Conservation (phyloP, 2,329 filamentous ascomycete genomes). For the Elsinoe batatas region DNA sequence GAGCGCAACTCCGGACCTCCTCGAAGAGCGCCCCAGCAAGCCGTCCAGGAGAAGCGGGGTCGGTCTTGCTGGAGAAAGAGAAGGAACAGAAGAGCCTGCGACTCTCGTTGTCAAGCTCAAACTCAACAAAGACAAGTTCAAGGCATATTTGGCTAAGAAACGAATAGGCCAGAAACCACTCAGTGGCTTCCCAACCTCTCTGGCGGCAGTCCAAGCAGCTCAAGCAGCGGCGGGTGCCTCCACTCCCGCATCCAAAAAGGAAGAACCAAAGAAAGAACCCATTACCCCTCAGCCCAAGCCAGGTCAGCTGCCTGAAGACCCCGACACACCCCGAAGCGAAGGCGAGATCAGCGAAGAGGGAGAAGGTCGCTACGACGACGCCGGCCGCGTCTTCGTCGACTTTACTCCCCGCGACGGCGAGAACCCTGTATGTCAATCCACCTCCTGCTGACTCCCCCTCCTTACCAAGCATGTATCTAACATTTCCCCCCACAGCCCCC, state of each 20-base stretch:
- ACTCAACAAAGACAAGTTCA: slow-evolving; percentile 61
- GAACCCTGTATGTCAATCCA: slow-evolving; percentile 48
- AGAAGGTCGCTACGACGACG: slow-evolving; percentile 21
- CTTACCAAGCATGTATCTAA: not conserved
- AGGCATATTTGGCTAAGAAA: slow-evolving; percentile 51
- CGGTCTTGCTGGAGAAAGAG: slow-evolving; percentile 55
- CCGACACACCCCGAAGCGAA: not conserved
- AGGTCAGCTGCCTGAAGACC: not conserved
- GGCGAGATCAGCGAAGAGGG: slow-evolving; percentile 7
- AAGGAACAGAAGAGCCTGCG: slow-evolving; percentile 77
- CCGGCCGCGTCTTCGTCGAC: slow-evolving; percentile 57
- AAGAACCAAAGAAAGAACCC: not conserved
- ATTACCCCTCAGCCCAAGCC: not conserved
- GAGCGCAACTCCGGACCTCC: slow-evolving; percentile 74
- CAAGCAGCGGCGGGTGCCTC: slow-evolving; percentile 9
- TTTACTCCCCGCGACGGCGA: slow-evolving; percentile 50
- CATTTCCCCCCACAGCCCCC: slow-evolving; percentile 50
- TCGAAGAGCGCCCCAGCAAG: slow-evolving; percentile 61
- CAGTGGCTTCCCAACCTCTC: slow-evolving; percentile 33
- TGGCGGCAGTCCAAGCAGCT: slow-evolving; percentile 32
- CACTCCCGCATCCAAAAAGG: slow-evolving; percentile 14
- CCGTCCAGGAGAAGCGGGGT: slow-evolving; percentile 37
- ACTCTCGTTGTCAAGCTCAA: slow-evolving; percentile 64
- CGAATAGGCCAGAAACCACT: slow-evolving; percentile 21
- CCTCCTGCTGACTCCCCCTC: not conserved